Percentiles rank a stretch among this genome's conserved stretches.
Evolutionary conservation across 2,329 filamentous ascomycete genomes (phyloP).

Genomic region (Fusarium algeriense): DNA sequence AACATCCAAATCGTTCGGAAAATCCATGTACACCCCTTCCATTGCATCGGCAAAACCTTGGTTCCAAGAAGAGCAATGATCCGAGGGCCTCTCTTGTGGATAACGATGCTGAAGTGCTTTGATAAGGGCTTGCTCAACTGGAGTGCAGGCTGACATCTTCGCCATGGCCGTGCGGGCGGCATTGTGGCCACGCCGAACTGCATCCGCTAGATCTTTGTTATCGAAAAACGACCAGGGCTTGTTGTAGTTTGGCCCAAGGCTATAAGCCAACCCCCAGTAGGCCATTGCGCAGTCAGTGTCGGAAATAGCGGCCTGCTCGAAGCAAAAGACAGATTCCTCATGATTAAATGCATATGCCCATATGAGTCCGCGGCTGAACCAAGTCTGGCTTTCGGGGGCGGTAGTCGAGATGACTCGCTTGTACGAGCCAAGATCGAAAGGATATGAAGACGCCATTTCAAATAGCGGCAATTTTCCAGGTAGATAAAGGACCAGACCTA

Average conservation of each 20-base stretch:
- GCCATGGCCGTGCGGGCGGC: constrained; percentile 14
- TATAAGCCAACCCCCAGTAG: constrained; percentile 78
- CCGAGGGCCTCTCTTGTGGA: constrained; percentile 51
- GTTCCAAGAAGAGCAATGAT: constrained; percentile 45
- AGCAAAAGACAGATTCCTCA: constrained; percentile 75
- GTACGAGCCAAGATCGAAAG: constrained; percentile 24
- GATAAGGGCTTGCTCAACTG: constrained; percentile 71
- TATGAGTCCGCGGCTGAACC: constrained; percentile 79
- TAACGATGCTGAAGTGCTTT: constrained; percentile 72
- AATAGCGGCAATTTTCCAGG: background rate
- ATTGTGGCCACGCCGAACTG: constrained; percentile 46
- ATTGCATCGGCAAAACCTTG: constrained; percentile 55
- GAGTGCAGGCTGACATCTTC: background rate
- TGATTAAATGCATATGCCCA: constrained; percentile 85
- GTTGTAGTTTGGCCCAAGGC: constrained; percentile 80
- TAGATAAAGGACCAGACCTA: too few relatives aligned
- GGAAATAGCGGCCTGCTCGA: constrained; percentile 66
- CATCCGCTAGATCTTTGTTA: constrained; percentile 59
- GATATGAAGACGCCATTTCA: background rate
- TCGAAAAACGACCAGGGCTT: constrained; percentile 83
- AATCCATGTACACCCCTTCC: constrained; percentile 51
- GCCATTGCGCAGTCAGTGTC: constrained; percentile 72
- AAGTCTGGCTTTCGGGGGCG: constrained; percentile 59
- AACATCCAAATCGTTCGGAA: constrained; percentile 57
- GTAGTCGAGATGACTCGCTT: constrained; percentile 17